Evolutionary conservation across 345 rosid species (phyloP), one percentile per base, ranked within the genome.

Genomic region (Hibiscus tridactylites): DNA sequence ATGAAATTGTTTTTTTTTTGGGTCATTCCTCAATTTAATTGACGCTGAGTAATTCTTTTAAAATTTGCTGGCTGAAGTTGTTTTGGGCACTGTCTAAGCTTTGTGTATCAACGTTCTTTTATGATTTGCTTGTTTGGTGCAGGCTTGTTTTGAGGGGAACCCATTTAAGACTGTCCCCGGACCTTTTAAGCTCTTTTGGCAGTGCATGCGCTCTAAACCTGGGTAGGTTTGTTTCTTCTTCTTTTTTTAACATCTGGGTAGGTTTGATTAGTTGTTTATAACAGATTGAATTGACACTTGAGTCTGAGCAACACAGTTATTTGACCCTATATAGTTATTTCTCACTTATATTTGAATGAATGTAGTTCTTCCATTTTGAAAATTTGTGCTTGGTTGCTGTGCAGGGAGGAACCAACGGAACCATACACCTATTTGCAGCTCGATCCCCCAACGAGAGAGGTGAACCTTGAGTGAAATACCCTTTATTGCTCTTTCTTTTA

Each of bases 161-260:
- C 99, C 99, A 35, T 92, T 95, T 73, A 90, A 90, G 92, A 95
- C 98, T 0, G 91, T 95, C 77, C 99, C 99, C 9, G 99, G 99
- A 72, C 96, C 97, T 66, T 95, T 92, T 64, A 92, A 95, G 77
- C 90, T 95, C 67, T 92, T 95, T 73, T 95, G 91, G 87, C 76
- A 54, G 58, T 95, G 99, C 84, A 92, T 95, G 97, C 93, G 94
- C 62, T 95, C 99, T 24, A 92, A 95, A 80, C 98, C 99, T 16
- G 96, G 97, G 99, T 92, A 83, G 59, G 89, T 78, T 66, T 61
- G 19, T 9, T 52, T n/a, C 3, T 28, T 28, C 3, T 28, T 3
- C 31, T 3, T 3, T 3, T 3, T 28, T 3, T 2, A 28, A 28
- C 31, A 28, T 28, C 99, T 16, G 96, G 97, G 97, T 92, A 83